Evolutionary conservation across 306 rosid genomes (phyloP).

Genomic region (Dalbergia cochinchinensis): DNA sequence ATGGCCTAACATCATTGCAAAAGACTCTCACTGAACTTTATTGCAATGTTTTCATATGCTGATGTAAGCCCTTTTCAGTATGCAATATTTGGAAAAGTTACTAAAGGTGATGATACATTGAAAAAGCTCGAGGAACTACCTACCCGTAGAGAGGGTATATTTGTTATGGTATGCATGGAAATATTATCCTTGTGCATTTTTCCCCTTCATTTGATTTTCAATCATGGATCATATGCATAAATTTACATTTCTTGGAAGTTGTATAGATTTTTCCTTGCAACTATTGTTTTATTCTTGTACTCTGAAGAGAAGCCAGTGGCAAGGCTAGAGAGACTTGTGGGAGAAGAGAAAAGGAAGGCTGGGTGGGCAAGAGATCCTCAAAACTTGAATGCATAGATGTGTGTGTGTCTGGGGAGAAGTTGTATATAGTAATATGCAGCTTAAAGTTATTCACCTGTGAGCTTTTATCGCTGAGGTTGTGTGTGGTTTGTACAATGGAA

Average conservation of each 20-base stretch:
- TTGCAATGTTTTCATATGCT: slow-evolving; percentile 48
- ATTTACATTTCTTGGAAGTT: slow-evolving; percentile 27
- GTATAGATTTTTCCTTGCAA: not conserved
- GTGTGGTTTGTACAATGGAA: not conserved
- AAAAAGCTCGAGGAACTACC: slow-evolving; percentile 86
- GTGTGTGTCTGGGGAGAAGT: not conserved
- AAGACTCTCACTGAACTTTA: slow-evolving; percentile 34
- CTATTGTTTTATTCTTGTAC: slow-evolving; percentile 5
- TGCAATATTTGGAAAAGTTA: slow-evolving; percentile 93
- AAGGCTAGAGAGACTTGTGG: slow-evolving; percentile 27
- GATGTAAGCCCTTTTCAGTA: slow-evolving; percentile 62
- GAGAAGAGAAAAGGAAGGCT: slow-evolving; percentile 11
- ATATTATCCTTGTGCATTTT: slow-evolving; percentile 40
- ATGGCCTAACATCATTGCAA: slow-evolving; percentile 32
- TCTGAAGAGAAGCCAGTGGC: slow-evolving; percentile 24
- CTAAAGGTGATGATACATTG: slow-evolving; percentile 88
- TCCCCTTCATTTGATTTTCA: slow-evolving; percentile 34
- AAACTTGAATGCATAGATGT: slow-evolving; percentile 13
- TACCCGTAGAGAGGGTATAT: slow-evolving; percentile 86
- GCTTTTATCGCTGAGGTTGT: not conserved
- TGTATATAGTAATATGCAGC: not conserved
- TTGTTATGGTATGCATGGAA: slow-evolving; percentile 78
- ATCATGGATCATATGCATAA: slow-evolving; percentile 20
- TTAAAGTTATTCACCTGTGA: slow-evolving; percentile 9
- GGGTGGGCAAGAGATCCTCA: slow-evolving; percentile 9